Evolutionary conservation across 1,139 yeast species (phyloP), one percentile per base, ranked within the genome.

Genomic region (Blastobotrys raffinosifermentans): DNA sequence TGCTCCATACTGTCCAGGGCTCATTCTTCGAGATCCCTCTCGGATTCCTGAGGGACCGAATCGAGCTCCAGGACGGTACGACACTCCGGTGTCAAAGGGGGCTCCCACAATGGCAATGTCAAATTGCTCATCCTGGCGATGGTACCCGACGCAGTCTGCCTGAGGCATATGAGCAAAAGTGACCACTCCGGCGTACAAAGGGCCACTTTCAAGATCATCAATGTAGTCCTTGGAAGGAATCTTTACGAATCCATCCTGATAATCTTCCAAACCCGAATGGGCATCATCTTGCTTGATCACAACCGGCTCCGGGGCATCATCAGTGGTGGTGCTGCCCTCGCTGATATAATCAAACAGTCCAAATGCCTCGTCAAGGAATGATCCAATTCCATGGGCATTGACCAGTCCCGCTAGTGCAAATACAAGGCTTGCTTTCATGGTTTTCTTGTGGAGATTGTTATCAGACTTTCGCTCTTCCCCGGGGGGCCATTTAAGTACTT

Each of bases 31-130:
- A 1, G 87, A 78, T 1, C 86, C 87, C 9, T 72, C 66, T 45
- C 93, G 64, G 37, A 82, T 80, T 2, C 85, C 85, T 34, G 80
- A 63, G 2, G 93, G 93, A 0, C 93, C 93, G 58, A 82, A 82
- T 43, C 93, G 62, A 2, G 91, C 86, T 6, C 91, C 89, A 0
- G 84, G 73, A 44, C 91, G 64, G 54, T 77, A 81, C 1, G 86
- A 72, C 0, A 76, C 75, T 0, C 85, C 89, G 3, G 89, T 80
- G 50, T 81, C 91, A 51, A 81, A 81, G 0, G 91, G 91, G 5
- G 80, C 83, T 2, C 91, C 91, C 42, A 82, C 70, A 23, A 82
- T 53, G 2, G 80, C 93, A 44, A 82, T 70, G 50, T 82, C 93
- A 49, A 69, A 80, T 18, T 37, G 35, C 31, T 42, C 46, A 17